Conservation (phyloP, 73 alveolate genomes). For the Diophrys appendiculata region DNA sequence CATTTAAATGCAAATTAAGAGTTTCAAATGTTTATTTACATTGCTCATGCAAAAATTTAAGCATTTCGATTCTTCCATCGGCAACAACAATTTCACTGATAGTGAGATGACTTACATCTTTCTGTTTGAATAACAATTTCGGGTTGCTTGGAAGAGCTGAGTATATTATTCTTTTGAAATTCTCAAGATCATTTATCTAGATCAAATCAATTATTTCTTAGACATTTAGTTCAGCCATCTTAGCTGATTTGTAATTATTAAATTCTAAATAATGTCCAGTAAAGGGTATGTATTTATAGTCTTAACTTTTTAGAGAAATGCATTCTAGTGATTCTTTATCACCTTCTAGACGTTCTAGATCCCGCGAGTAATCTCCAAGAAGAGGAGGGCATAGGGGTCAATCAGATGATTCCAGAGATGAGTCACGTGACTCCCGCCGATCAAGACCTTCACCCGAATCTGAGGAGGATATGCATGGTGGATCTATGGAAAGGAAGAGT, state of each 20-base stretch:
- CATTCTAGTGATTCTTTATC: too few relatives aligned
- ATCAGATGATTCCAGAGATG: too few relatives aligned
- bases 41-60: background rate
- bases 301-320: too few relatives aligned
- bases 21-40: background rate
- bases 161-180: too few relatives aligned
- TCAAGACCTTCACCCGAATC: background rate
- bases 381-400: too few relatives aligned
- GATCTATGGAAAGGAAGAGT: background rate
- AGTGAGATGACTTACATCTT: background rate
- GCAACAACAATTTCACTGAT: background rate
- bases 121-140: background rate
- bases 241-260: too few relatives aligned
- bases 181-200: background rate
- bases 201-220: background rate
- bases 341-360: background rate
- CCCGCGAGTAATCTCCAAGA: too few relatives aligned
- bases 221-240: constrained; percentile 1
- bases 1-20: background rate
- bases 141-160: background rate
- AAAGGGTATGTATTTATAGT: too few relatives aligned
- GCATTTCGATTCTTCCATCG: background rate
- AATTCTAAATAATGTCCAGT: too few relatives aligned
- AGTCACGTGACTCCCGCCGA: background rate
- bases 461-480: constrained; percentile 1